These are phyloP conservation scores for Asparagopsis taxiformis DNA, from an alignment of 31 red algal genomes.

Conservation along the genomic window DNA sequence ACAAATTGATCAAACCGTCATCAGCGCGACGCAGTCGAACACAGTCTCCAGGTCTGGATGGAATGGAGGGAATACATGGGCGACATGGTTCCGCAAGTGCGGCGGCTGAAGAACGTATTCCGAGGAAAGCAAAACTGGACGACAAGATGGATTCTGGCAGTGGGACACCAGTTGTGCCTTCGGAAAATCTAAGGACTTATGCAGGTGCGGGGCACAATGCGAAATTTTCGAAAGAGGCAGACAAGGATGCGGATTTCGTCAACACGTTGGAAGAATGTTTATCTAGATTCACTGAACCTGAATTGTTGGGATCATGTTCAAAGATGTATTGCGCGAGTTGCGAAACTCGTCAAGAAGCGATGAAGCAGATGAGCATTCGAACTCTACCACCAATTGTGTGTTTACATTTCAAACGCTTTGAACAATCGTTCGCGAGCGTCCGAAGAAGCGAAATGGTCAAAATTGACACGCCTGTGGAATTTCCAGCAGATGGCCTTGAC, in stretches of 20 bases:
- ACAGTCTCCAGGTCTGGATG: slow-evolving; percentile 33
- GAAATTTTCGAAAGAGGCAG: slow-evolving; percentile 13
- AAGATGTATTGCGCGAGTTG: slow-evolving; percentile 68
- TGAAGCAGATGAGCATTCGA: slow-evolving; percentile 88
- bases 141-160: slow-evolving; percentile 5
- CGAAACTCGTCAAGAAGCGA: slow-evolving; percentile 45
- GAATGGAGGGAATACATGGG: slow-evolving; percentile 2
- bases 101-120: slow-evolving; percentile 11
- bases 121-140: slow-evolving; percentile 27
- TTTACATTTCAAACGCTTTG: slow-evolving; percentile 96
- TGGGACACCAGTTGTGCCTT: background rate
- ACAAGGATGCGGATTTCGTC: slow-evolving; percentile 22
- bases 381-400: slow-evolving; percentile 88
- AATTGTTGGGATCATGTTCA: slow-evolving; percentile 64
- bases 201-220: slow-evolving; percentile 6
- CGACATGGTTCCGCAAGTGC: background rate
- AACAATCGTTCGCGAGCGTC: slow-evolving; percentile 63
- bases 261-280: slow-evolving; percentile 77
- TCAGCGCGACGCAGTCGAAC: slow-evolving; percentile 51
- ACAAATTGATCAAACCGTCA: slow-evolving; percentile 51
- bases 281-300: slow-evolving; percentile 76
- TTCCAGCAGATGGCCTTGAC: slow-evolving; percentile 83
- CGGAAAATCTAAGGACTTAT: background rate
- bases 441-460: slow-evolving; percentile 78
- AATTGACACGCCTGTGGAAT: slow-evolving; percentile 85